A percentile compares a stretch with the other conserved stretches of the same genome.
phyloP scores from a whole-genome alignment of 306 rosid genomes.

The Citrullus colocynthis region DNA sequence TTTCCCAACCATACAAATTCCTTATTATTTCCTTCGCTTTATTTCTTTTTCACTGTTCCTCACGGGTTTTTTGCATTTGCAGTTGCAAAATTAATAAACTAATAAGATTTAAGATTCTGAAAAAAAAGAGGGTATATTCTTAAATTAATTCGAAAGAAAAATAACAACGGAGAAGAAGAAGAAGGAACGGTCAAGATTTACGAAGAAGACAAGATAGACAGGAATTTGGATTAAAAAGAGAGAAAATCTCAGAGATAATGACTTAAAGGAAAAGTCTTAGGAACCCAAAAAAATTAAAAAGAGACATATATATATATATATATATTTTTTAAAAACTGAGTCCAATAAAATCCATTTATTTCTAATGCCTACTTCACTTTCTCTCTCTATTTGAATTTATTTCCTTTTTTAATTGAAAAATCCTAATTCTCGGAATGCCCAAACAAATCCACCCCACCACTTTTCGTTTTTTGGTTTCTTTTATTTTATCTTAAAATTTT shows the following conservation, averaged over 20 bases:
- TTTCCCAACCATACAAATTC: background rate
- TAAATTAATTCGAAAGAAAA: background rate
- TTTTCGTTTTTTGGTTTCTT: slow-evolving; percentile 1
- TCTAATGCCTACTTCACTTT: background rate
- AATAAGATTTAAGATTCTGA: background rate
- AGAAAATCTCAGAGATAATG: slow-evolving; percentile 1
- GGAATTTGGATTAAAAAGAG: background rate
- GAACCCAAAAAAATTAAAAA: background rate
- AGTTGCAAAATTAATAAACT: background rate
- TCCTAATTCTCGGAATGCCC: slow-evolving; percentile 36
- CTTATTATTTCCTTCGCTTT: background rate
- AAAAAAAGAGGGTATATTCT: background rate
- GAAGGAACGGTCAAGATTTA: slow-evolving; percentile 7
- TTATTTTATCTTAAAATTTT: background rate
- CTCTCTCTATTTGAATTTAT: background rate
- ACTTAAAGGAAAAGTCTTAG: background rate
- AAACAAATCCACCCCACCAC: slow-evolving; percentile 13
- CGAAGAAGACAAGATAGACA: background rate
- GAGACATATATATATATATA: no score
- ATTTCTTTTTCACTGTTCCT: background rate
- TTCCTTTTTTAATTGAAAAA: slow-evolving; percentile 8
- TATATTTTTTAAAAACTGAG: background rate
- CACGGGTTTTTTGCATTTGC: background rate
- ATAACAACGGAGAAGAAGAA: background rate
- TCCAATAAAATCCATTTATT: background rate